A percentile compares a stretch with the other conserved stretches of the same genome.
Evolutionary conservation across 1,284 basidiomycete species (phyloP).

Genomic region (Irpex rosettiformis): DNA sequence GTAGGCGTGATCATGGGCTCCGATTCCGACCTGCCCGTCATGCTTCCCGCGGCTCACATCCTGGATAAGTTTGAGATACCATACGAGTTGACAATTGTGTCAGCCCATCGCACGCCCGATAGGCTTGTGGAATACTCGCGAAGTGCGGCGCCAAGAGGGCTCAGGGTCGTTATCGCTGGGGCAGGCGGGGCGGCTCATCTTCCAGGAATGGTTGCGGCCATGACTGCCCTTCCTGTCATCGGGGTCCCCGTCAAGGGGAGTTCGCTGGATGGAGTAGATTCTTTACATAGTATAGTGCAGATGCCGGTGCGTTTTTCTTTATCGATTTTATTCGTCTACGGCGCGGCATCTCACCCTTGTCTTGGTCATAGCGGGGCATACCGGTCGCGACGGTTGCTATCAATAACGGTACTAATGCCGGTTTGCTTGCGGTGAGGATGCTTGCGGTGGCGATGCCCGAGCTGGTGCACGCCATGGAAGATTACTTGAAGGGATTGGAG

Average conservation of each 20-base stretch:
- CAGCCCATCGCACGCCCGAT: constrained; percentile 93
- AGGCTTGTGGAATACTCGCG: constrained; percentile 84
- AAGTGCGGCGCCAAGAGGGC: constrained; percentile 72
- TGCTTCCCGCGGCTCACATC: constrained; percentile 87
- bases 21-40: constrained; percentile 94
- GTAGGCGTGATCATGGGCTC: constrained; percentile 99
- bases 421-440: constrained; percentile 88
- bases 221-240: constrained; percentile 91
- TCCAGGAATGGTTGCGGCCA: constrained; percentile 96
- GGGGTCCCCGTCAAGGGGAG: constrained; percentile 98
- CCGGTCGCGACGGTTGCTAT: constrained; percentile 98
- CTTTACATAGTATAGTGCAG: constrained; percentile 95
- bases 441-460: constrained; percentile 72
- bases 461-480: constrained; percentile 68
- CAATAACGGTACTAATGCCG: constrained; percentile 95
- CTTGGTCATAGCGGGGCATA: constrained; percentile 73
- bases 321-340: not conserved
- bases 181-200: constrained; percentile 97
- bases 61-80: constrained; percentile 82
- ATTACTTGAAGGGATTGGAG: constrained; percentile 76
- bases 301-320: constrained; percentile 82
- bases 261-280: constrained; percentile 93
- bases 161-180: constrained; percentile 86
- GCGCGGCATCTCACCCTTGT: constrained; percentile 6
- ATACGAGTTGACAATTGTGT: constrained; percentile 95